These are phyloP conservation scores for Fomitiporia mediterranea DNA, from an alignment of 1,284 basidiomycete genomes.

Conservation along the genomic window DNA sequence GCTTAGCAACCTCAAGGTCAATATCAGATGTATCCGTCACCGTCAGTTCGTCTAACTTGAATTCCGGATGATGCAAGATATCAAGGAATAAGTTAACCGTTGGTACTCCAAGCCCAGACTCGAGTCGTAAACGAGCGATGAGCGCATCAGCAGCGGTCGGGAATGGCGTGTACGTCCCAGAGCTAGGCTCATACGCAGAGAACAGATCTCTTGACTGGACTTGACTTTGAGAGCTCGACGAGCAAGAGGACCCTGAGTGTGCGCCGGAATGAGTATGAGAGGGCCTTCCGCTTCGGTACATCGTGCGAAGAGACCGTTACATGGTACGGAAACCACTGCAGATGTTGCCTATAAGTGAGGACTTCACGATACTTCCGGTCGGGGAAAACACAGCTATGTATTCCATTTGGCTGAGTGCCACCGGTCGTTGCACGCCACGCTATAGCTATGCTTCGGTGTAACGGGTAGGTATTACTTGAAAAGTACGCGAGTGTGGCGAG, in stretches of 20 bases:
- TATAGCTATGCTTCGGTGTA: neutral
- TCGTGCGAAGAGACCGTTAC: neutral
- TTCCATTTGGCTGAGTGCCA: neutral
- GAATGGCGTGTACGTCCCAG: constrained; percentile 11
- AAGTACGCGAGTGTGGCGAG: no score
- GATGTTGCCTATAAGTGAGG: no score
- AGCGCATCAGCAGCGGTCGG: constrained; percentile 13
- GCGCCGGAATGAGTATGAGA: neutral
- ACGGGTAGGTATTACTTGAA: no score
- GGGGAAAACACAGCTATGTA: neutral
- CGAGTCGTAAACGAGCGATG: constrained; percentile 14
- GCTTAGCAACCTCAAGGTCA: constrained; percentile 7
- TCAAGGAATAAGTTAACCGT: constrained; percentile 19
- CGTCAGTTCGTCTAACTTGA: constrained; percentile 9
- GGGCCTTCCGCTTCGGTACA: neutral
- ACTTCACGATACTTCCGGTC: neutral
- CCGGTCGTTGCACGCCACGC: neutral
- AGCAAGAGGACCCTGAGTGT: neutral
- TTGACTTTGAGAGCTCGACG: neutral
- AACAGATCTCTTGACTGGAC: neutral
- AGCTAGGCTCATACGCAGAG: constrained; percentile 10
- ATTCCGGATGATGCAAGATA: constrained; percentile 9
- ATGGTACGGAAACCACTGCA: no score
- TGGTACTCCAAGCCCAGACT: constrained; percentile 12
- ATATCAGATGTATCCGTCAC: constrained; percentile 13